phyloP scores from a whole-genome alignment of 2,329 filamentous ascomycete species.

The Fusarium nurragi region DNA sequence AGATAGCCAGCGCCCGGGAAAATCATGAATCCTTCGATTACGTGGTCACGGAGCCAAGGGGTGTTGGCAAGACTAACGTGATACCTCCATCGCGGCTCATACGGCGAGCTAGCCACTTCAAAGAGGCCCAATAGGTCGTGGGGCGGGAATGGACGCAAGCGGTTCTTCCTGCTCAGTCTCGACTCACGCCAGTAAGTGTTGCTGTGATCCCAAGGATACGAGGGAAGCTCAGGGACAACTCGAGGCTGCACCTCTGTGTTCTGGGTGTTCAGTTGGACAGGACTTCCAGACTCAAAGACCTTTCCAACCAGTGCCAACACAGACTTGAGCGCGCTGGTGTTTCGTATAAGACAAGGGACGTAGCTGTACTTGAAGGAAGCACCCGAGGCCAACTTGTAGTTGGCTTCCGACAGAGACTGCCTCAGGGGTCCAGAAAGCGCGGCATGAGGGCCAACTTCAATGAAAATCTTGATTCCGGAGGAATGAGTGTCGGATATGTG shows the following conservation, averaged over 20 bases:
- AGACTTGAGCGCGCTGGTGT: not conserved
- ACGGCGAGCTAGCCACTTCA: not conserved
- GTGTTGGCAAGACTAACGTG: constrained; percentile 1
- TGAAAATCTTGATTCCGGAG: constrained; percentile 14
- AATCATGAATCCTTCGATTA: constrained; percentile 16
- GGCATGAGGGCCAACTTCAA: constrained; percentile 52
- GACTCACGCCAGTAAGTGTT: constrained; percentile 29
- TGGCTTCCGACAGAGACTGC: constrained; percentile 43
- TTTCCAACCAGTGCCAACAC: not conserved
- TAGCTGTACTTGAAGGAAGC: constrained; percentile 11
- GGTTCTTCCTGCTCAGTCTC: constrained; percentile 5
- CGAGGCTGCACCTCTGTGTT: not conserved
- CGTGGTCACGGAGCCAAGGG: constrained; percentile 23
- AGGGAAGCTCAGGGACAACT: constrained; percentile 44
- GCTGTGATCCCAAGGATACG: constrained; percentile 55
- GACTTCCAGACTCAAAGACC: constrained; percentile 2
- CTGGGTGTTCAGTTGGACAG: constrained; percentile 1
- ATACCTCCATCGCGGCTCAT: constrained; percentile 14
- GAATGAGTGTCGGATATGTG: constrained; percentile 42
- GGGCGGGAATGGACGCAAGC: not conserved
- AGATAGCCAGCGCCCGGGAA: constrained; percentile 17
- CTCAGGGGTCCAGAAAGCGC: constrained; percentile 53
- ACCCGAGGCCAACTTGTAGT: constrained; percentile 11
- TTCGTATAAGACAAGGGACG: constrained; percentile 39
- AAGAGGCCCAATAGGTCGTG: constrained; percentile 19